Evolutionary conservation across 495 filamentous ascomycete genomes (phyloP), one percentile per base, ranked within the genome.

Genomic region (Penicillium turbatum): DNA sequence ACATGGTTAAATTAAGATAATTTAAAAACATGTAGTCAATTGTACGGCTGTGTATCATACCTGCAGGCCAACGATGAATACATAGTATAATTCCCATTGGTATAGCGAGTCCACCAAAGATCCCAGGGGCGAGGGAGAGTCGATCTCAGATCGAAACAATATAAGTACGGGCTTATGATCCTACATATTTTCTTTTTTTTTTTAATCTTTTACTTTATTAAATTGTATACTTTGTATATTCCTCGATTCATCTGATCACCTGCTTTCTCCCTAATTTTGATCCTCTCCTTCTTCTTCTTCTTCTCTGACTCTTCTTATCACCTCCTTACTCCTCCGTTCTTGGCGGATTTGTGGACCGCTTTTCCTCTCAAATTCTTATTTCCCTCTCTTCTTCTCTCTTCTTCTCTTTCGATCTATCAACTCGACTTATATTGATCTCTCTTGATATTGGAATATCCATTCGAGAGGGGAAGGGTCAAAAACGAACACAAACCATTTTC

Each of bases 321-420:
- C 53, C 57, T 60, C 54, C 61, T 63, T 61, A 57, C 61, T 63
- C 45, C 51, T 59, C 45, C 27, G 55, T 54, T 64, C 62, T 65
- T 65, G 62, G 62, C 62, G 56, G 40, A 11, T 34, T 16, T 30
- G 55, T 58, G 61, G 61, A 61, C 48, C 48, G 39, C 36, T 56
- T 45, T 35, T 41, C 38, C 54, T 53, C 51, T 40, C 49, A 50
- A 57, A 52, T 60, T 55, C 50, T 59, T 39, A 41, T 51, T 40
- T 54, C 48, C 27, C 50, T 44, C 29, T 47, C 39, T 51, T 53
- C 36, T 59, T 11, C 7, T 52, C 13, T 43, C 37, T 51, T 54
- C n/a, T 52, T 1, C 48, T 49, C 42, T 45, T 52, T 37, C 53
- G 44, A 27, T 47, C 43, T 34, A 32, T 48, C 45, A 31, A 34